phyloP scores from a whole-genome alignment of 2,329 filamentous ascomycete species.

The Sclerotiophoma versabilis region DNA sequence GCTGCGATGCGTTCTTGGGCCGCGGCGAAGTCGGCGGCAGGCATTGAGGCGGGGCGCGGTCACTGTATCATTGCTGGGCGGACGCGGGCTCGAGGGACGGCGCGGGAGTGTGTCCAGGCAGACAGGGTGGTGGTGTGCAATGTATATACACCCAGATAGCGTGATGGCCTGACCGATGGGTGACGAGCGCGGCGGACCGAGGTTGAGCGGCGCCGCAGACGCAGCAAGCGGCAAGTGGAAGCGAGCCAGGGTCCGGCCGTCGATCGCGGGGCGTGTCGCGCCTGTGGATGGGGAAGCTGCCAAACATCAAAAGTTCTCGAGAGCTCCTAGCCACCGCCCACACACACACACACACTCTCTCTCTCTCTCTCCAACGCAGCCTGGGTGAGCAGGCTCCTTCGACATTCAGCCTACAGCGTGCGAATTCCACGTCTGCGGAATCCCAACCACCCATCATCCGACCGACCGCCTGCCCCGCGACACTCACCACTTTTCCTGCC shows the following conservation, averaged over 20 bases:
- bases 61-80: constrained; percentile 2
- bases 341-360: not conserved
- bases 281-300: not conserved
- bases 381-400: constrained; percentile 42
- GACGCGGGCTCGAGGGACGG: not conserved
- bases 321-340: not conserved
- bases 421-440: too few species aligned
- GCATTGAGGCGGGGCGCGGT: constrained; percentile 31
- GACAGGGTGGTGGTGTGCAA: constrained; percentile 2
- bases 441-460: not conserved
- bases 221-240: constrained; percentile 7
- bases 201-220: constrained; percentile 22
- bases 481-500: not conserved
- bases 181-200: constrained; percentile 33
- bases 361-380: not conserved
- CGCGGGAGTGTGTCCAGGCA: constrained; percentile 6
- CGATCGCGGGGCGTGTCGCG: not conserved
- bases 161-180: constrained; percentile 30
- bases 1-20: constrained; percentile 87
- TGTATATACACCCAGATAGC: not conserved
- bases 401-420: too few species aligned
- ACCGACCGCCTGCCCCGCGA: constrained; percentile 1
- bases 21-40: constrained; percentile 76
- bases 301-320: not conserved
- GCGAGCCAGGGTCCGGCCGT: constrained; percentile 10